Conservation (phyloP, 176 grass and related monocot genomes). For the Ensete ventricosum region DNA sequence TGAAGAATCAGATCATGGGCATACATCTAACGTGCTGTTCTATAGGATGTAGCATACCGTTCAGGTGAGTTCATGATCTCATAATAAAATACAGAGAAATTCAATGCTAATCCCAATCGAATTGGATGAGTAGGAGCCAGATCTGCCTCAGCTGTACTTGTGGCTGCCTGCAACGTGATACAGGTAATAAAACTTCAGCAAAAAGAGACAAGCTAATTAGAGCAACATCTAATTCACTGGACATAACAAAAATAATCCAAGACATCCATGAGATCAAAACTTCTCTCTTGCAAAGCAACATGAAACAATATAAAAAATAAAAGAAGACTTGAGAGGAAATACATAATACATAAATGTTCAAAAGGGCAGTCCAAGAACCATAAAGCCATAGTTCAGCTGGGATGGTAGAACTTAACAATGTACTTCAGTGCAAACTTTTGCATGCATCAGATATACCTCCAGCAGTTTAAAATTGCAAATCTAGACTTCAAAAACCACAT, state of each 20-base stretch:
- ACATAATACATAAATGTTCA: background rate
- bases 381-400: too few species aligned
- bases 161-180: slow-evolving; percentile 28
- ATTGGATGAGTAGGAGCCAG: slow-evolving; percentile 51
- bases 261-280: background rate
- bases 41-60: slow-evolving; percentile 25
- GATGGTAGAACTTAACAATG: too few species aligned
- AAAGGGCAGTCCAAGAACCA: too few species aligned
- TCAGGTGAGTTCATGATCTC: slow-evolving; percentile 71
- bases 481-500: background rate
- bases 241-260: background rate
- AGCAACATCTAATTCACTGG: background rate
- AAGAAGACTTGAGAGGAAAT: background rate
- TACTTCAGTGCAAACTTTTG: background rate
- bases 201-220: background rate
- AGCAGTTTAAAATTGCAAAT: background rate
- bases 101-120: slow-evolving; percentile 49
- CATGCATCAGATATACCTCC: background rate
- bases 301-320: background rate
- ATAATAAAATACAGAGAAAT: slow-evolving; percentile 60
- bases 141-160: slow-evolving; percentile 41
- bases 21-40: background rate
- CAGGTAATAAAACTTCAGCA: background rate
- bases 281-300: too few species aligned
- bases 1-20: background rate